Evolutionary conservation across 1,139 yeast species (phyloP).

Genomic region (Candida pseudoviswanathii): DNA sequence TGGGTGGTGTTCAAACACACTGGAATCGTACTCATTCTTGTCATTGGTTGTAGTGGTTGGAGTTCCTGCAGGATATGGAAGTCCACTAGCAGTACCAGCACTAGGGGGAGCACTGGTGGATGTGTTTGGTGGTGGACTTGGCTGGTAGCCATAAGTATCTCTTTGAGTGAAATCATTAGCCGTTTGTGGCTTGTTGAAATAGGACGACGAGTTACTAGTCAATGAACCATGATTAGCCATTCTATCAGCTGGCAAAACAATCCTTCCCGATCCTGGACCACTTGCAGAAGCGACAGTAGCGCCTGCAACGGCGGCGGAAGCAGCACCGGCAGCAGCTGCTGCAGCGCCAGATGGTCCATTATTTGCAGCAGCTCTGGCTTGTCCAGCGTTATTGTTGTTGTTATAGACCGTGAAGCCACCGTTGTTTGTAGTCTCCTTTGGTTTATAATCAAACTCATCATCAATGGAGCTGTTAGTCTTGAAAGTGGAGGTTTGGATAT

Average conservation of each 20-base stretch:
- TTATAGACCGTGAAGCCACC: slow-evolving; percentile 1
- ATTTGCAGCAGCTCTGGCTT: neutral
- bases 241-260: slow-evolving; percentile 7
- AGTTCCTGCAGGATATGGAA: slow-evolving; percentile 13
- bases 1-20: slow-evolving; percentile 49
- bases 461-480: slow-evolving; percentile 22
- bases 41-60: slow-evolving; percentile 1
- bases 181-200: slow-evolving; percentile 37
- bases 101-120: neutral
- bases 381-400: neutral
- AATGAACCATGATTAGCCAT: slow-evolving; percentile 10
- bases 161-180: slow-evolving; percentile 37
- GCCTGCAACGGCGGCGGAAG: slow-evolving; percentile 4
- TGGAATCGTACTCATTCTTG: slow-evolving; percentile 10
- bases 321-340: slow-evolving; percentile 4
- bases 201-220: slow-evolving; percentile 24
- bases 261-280: neutral
- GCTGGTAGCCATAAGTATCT: slow-evolving; percentile 5
- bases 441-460: slow-evolving; percentile 33
- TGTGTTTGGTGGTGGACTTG: neutral
- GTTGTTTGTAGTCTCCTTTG: slow-evolving; percentile 6
- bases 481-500: slow-evolving; percentile 15
- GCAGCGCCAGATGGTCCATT: neutral
- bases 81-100: neutral
- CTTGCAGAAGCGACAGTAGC: slow-evolving; percentile 4